Conservation (phyloP, 768 basidiomycete species). For the Mycena pura region DNA sequence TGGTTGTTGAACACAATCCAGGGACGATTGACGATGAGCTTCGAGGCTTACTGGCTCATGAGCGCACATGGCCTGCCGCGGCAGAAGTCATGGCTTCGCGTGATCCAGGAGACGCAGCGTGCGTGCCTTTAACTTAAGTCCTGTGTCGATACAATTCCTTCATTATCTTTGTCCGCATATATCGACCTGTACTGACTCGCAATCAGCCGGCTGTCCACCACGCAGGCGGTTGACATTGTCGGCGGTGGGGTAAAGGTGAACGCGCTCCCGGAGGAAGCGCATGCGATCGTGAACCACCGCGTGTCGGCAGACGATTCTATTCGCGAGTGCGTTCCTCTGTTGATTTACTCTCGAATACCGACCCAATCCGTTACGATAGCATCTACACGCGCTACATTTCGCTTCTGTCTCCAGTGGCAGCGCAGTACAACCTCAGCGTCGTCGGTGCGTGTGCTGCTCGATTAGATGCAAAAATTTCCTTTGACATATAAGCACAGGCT, state of each 20-base stretch:
- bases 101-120: slow-evolving; percentile 7
- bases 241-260: slow-evolving; percentile 54
- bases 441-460: slow-evolving; percentile 2
- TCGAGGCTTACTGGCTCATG: neutral
- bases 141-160: slow-evolving; percentile 36
- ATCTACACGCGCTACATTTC: slow-evolving; percentile 1
- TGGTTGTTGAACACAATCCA: too few species aligned
- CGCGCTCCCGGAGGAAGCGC: slow-evolving; percentile 36
- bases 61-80: slow-evolving; percentile 11
- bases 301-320: slow-evolving; percentile 39
- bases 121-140: slow-evolving; percentile 30
- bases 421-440: slow-evolving; percentile 1
- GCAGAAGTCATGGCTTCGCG: slow-evolving; percentile 8
- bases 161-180: too few species aligned
- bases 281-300: slow-evolving; percentile 49
- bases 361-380: neutral
- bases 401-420: slow-evolving; percentile 5
- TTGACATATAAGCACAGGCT: neutral
- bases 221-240: slow-evolving; percentile 62
- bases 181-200: slow-evolving; percentile 21
- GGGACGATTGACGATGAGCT: slow-evolving; percentile 11
- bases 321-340: neutral
- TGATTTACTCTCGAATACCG: neutral
- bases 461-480: neutral
- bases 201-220: slow-evolving; percentile 51